Percentiles rank a stretch among this genome's conserved stretches.
These are phyloP conservation scores for Nitzschia sp. DNA, from an alignment of 108 stramenopile genomes.

Conservation along the genomic window DNA sequence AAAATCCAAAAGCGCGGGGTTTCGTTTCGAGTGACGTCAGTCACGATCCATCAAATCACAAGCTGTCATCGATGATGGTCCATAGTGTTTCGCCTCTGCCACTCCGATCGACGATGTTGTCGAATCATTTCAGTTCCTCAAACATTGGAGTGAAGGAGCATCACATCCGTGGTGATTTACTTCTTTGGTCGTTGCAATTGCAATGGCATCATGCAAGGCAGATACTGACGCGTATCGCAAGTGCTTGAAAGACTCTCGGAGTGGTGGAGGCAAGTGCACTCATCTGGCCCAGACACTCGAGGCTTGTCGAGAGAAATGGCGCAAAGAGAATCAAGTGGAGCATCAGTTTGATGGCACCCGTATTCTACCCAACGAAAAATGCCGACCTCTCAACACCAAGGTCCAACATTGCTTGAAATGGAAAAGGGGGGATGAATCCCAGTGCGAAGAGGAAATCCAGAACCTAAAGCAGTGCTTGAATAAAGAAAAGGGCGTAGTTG, in stretches of 20 bases:
- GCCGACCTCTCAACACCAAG: slow-evolving; percentile 21
- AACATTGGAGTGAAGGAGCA: too few species aligned
- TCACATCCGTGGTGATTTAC: too few species aligned
- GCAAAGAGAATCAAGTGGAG: slow-evolving; percentile 8
- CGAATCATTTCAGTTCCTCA: too few species aligned
- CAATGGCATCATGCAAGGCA: slow-evolving; percentile 22
- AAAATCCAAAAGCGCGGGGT: too few species aligned
- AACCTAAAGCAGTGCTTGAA: slow-evolving; percentile 20
- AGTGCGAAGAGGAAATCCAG: slow-evolving; percentile 27
- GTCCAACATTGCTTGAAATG: slow-evolving; percentile 38
- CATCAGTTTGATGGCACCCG: slow-evolving; percentile 36
- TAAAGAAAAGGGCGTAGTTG: slow-evolving; percentile 19
- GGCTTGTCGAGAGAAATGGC: slow-evolving; percentile 38
- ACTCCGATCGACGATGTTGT: too few species aligned
- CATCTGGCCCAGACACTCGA: slow-evolving; percentile 21
- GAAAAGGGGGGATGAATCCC: slow-evolving; percentile 32
- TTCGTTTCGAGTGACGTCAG: too few species aligned
- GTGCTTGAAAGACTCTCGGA: slow-evolving; percentile 30
- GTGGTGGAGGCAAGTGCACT: slow-evolving; percentile 24
- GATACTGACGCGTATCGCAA: slow-evolving; percentile 28
- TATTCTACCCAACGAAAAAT: slow-evolving; percentile 33
- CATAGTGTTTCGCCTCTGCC: too few species aligned
- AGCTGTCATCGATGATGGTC: too few species aligned
- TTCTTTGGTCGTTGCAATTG: too few species aligned
- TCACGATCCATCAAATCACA: too few species aligned